These are phyloP conservation scores for Pyricularia sp. DNA, from an alignment of 2,329 filamentous ascomycete species.

Conservation along the genomic window DNA sequence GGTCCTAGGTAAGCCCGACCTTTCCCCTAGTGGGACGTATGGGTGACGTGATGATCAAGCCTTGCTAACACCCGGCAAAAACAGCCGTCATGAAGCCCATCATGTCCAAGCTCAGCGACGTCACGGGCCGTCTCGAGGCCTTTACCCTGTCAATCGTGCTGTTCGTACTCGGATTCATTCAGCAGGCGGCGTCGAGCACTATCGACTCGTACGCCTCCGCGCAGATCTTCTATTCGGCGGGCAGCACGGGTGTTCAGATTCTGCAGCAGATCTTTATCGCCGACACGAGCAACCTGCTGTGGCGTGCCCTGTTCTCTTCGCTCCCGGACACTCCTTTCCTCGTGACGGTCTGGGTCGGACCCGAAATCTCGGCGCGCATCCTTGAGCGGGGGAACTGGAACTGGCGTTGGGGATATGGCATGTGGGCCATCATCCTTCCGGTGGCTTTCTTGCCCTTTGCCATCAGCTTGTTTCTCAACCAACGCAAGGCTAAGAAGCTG, in stretches of 20 bases:
- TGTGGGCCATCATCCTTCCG: slow-evolving; percentile 53
- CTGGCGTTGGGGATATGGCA: slow-evolving; percentile 50
- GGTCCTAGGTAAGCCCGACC: slow-evolving; percentile 39
- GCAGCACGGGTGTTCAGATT: slow-evolving; percentile 34
- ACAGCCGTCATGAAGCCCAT: slow-evolving; percentile 49
- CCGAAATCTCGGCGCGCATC: slow-evolving; percentile 38
- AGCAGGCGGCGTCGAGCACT: slow-evolving; percentile 44
- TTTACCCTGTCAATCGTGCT: slow-evolving; percentile 44
- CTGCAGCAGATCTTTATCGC: slow-evolving; percentile 57
- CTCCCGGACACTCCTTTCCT: slow-evolving; percentile 51
- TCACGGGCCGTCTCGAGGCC: slow-evolving; percentile 52
- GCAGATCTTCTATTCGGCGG: slow-evolving; percentile 53
- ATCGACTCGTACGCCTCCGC: slow-evolving; percentile 42
- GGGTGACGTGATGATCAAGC: neutral
- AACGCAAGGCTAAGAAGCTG: slow-evolving; percentile 38
- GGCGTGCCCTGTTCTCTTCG: slow-evolving; percentile 49
- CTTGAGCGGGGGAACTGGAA: slow-evolving; percentile 28
- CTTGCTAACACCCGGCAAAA: neutral
- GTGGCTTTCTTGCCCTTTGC: slow-evolving; percentile 44
- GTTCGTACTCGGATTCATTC: slow-evolving; percentile 46
- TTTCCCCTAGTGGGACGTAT: neutral
- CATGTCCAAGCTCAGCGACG: slow-evolving; percentile 52
- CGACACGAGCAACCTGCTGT: slow-evolving; percentile 49
- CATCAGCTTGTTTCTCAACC: slow-evolving; percentile 39
- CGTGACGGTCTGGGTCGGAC: slow-evolving; percentile 51